A percentile compares a stretch with the other conserved stretches of the same genome.
Evolutionary conservation across 306 rosid species (phyloP).

Genomic region (Herpetospermum pedunculosum): DNA sequence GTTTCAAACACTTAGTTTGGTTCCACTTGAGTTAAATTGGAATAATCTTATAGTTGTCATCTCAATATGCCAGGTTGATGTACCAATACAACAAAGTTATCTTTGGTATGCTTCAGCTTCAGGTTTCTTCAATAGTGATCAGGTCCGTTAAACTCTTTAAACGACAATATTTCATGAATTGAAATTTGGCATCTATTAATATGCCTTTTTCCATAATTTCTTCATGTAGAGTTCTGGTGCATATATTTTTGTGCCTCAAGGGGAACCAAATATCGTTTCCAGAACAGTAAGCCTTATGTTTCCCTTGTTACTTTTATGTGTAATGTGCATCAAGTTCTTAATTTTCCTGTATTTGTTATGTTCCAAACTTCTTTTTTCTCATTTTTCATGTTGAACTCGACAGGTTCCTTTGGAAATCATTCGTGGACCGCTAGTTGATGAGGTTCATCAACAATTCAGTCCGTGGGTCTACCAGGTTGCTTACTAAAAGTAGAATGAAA

Average conservation of each 20-base stretch:
- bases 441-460: slow-evolving; percentile 57
- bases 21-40: not conserved
- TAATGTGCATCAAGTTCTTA: not conserved
- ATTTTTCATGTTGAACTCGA: not conserved
- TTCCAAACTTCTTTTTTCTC: not conserved
- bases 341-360: not conserved
- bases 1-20: not conserved
- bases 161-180: not conserved
- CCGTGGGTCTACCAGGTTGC: slow-evolving; percentile 83
- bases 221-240: slow-evolving; percentile 61
- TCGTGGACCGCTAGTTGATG: slow-evolving; percentile 61
- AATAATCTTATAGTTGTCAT: slow-evolving; percentile 11
- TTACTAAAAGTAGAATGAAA: not conserved
- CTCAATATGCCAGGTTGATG: slow-evolving; percentile 43
- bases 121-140: slow-evolving; percentile 8
- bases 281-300: slow-evolving; percentile 51
- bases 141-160: slow-evolving; percentile 22
- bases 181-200: not conserved
- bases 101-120: slow-evolving; percentile 62
- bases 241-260: slow-evolving; percentile 74
- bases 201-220: not conserved
- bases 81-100: slow-evolving; percentile 77
- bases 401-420: slow-evolving; percentile 54
- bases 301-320: not conserved
- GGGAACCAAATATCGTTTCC: slow-evolving; percentile 51